Evolutionary conservation across 768 basidiomycete species (phyloP), one percentile per base, ranked within the genome.

Genomic region (Suillus placidus): DNA sequence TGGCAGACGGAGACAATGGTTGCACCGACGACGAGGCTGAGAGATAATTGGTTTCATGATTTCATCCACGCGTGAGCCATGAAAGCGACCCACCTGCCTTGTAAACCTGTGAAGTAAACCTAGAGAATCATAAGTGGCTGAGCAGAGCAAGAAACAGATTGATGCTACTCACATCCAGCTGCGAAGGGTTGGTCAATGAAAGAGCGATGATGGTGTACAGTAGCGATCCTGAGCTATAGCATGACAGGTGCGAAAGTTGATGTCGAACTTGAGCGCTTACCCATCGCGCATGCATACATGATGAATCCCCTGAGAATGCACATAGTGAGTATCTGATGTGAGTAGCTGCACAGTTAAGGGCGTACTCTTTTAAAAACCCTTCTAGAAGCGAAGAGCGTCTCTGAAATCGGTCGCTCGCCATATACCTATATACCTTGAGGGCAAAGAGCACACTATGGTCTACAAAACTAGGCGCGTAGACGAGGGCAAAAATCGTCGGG

Each of bases 1-100:
- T 75, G 74, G 16, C 76, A 77, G 38, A 79, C 74, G 20, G 74
- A 71, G 20, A 80, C 69, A 1, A 60, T 23, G 12, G 54, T 64
- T 23, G 63, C 40, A 6, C 38, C 57, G n/a, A 64, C 57, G 40
- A 57, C 52, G 16, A 67, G 7, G 32, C 57, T 67, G 43, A 30
- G 3, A 30, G 20, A 30, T 34, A 12, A 45, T 26, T 4, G 8
- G 9, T 57, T 16, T 58, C n/a, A 66, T 47, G n/a, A 40, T 26
- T 51, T 26, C 47, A 34, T 35, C 12, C 32, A 47, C 30, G 3
- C 40, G 18, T 6, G 13, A 16, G 26, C 13, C 14, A 32, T 30
- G 37, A 20, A 42, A 23, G 56, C n/a, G 18, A 47, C 26, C 4
- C 18, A 61, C 67, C 49, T 62, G 34, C 61, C 62, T 45, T 43